Evolutionary conservation across 2,329 filamentous ascomycete genomes (phyloP), one percentile per base, ranked within the genome.

Genomic region (Endocalyx cinctus): DNA sequence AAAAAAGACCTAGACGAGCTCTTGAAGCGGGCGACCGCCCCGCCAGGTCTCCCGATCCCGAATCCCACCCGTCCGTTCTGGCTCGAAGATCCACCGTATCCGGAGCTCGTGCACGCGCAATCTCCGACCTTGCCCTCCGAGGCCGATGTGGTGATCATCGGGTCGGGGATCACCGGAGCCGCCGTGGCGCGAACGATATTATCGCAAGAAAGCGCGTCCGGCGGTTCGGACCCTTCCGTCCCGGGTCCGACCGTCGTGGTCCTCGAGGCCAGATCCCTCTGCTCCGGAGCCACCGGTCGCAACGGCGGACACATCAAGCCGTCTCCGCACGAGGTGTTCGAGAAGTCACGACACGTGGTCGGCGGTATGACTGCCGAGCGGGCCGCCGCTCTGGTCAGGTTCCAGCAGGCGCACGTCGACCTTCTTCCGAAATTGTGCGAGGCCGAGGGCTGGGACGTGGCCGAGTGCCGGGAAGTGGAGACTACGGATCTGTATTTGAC

Each of bases 241-340:
- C 11, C 22, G 13, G 31, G 17, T 14, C 42, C 35, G 16, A 38
- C 42, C 13, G 52, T 75, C 5, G 58, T 69, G 2, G 62, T 75
- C 7, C 50, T 74, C n/a, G 72, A 77, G 41, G 70, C 72, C 3
- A 56, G 72, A 2, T 51, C 62, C 26, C 45, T 70, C 6, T 71
- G 68, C 41, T 66, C 63, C 8, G 72, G 72, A 12, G 72, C 71
- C 4, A 76, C 72, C 7, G 72, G 67, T 2, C 61, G 72, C 30
- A 74, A 74, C 39, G 71, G 70, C 14, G 71, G 69, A 0, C 70
- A 71, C 47, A 64, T 73, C 39, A 71, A 74, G 47, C 50, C 57
- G 17, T 52, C 55, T 4, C 63, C 68, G 3, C 63, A 70, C 37
- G 59, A 64, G 33, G 51, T 62, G 27, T 71, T 68, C 31, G 46